Conservation (phyloP, 257 asterid species). For the Buddleja alternifolia region DNA sequence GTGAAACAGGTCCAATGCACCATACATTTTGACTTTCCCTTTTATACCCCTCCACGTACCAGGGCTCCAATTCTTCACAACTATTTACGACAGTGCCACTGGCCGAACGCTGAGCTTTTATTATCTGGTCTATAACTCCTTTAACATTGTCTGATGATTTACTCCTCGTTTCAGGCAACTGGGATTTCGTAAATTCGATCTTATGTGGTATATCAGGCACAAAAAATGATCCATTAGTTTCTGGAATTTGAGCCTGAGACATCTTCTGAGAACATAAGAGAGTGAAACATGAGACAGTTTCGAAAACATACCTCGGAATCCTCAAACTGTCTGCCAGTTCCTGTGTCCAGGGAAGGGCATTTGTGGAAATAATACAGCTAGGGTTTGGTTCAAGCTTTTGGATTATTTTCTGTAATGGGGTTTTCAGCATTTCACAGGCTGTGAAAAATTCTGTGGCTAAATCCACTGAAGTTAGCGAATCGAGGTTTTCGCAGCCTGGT, state of each 20-base stretch:
- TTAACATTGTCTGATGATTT: conserved; percentile 19
- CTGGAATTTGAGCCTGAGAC: not conserved
- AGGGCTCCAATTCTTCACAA: conserved; percentile 52
- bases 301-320: conserved; percentile 52
- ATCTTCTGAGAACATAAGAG: conserved; percentile 35
- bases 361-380: conserved; percentile 48
- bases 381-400: conserved; percentile 35
- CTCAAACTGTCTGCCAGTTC: conserved; percentile 33
- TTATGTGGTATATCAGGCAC: conserved; percentile 48
- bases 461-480: conserved; percentile 38
- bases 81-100: conserved; percentile 43
- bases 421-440: conserved; percentile 32
- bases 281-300: conserved; percentile 54
- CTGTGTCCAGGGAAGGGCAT: conserved; percentile 53
- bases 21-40: conserved; percentile 35
- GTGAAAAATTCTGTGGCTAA: conserved; percentile 28
- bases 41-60: conserved; percentile 37
- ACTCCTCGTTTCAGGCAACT: conserved; percentile 31
- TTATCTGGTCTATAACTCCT: conserved; percentile 29
- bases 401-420: conserved; percentile 37
- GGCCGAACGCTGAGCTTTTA: conserved; percentile 23
- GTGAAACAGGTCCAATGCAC: conserved; percentile 64
- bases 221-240: conserved; percentile 25
- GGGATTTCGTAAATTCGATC: conserved; percentile 40
- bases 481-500: conserved; percentile 56